A percentile compares a stretch with the other conserved stretches of the same genome.
These are phyloP conservation scores for Zoysia matrella DNA, from an alignment of 202 grass and related monocot genomes.

Conservation along the genomic window DNA sequence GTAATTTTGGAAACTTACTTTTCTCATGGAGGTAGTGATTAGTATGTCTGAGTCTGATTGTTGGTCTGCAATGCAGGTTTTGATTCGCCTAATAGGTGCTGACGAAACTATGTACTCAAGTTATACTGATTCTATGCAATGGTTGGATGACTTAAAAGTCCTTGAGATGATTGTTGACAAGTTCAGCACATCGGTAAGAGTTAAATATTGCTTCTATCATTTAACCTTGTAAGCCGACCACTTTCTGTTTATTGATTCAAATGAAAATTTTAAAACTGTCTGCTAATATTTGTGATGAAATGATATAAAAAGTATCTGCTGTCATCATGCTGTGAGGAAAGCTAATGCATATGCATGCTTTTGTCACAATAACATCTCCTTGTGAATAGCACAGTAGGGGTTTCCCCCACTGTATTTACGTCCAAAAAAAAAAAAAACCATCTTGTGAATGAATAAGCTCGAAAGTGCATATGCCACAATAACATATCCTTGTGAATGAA, in stretches of 20 bases:
- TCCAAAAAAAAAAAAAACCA: too few relatives aligned
- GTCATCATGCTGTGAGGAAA: not conserved
- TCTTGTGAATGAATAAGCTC: too few relatives aligned
- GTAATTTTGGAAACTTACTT: not conserved
- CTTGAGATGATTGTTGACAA: constrained; percentile 99
- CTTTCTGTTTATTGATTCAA: constrained; percentile 34
- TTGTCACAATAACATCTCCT: not conserved
- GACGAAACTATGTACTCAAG: constrained; percentile 80
- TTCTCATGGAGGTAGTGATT: not conserved
- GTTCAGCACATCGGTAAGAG: constrained; percentile 90
- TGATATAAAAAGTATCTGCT: not conserved
- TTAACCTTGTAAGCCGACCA: not conserved
- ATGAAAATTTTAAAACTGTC: constrained; percentile 4
- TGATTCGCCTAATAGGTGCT: constrained; percentile 38
- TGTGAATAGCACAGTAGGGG: not conserved
- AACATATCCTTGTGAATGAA: not conserved
- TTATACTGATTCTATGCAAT: constrained; percentile 84
- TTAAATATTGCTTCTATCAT: constrained; percentile 38
- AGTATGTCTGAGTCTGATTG: constrained; percentile 15
- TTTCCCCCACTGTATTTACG: too few relatives aligned
- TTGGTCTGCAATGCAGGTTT: constrained; percentile 63
- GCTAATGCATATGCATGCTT: not conserved
- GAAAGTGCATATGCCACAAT: too few relatives aligned
- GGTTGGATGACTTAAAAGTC: constrained; percentile 87
- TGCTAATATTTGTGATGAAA: constrained; percentile 27